Base-by-base conservation (phyloP, 2,329 filamentous ascomycete species). In the Penicillium sp. region DNA sequence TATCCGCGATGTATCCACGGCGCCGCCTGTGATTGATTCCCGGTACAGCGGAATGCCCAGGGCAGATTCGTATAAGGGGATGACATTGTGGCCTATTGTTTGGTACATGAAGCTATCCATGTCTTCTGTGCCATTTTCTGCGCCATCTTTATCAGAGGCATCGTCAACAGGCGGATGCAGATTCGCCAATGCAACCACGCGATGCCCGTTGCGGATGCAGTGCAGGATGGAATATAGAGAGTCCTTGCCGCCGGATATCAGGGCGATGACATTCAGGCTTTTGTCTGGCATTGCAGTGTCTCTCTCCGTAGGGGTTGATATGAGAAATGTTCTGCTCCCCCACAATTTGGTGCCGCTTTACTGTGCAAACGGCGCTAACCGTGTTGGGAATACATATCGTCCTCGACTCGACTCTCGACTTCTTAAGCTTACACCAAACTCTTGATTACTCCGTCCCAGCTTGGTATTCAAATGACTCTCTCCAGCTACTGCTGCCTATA, bases 61-160 rank as follows among this genome's bases (percentile, higher is more conserved):
- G 33, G 90, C 91, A 48, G 83, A 73, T 59, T 87, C 86, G 70
- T 97, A 97, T 16, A 96, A 81, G 2, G 92, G 91, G 57, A 97
- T 87, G 18, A 97, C 79, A 57, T 85, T 82, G 73, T 97, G 91
- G 12, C 94, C 94, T 59, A 97, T 90, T 3, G 94, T 99, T 78
- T 99, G 94, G 79, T 97, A 99, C 94, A 99, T 99, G 85, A 94
- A 97, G 77, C 92, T 97, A 74, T 99, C 91, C 65, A 96, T 81
- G 24, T 70, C 77, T 48, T 66, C 70, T n/a, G n/a, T n/a, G n/a
- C n/a, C n/a, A n/a, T n/a, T n/a, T 47, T 78, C 69, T 49, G 52
- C 52, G 42, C 18, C 16, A 20, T 23, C n/a, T 8, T 21, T 33
- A 49, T 30, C 6, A 52, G 47, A 49, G 35, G n/a, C 50, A 23